Evolutionary conservation across 2,329 filamentous ascomycete genomes (phyloP), one percentile per base, ranked within the genome.

Genomic region (Endocalyx cinctus): DNA sequence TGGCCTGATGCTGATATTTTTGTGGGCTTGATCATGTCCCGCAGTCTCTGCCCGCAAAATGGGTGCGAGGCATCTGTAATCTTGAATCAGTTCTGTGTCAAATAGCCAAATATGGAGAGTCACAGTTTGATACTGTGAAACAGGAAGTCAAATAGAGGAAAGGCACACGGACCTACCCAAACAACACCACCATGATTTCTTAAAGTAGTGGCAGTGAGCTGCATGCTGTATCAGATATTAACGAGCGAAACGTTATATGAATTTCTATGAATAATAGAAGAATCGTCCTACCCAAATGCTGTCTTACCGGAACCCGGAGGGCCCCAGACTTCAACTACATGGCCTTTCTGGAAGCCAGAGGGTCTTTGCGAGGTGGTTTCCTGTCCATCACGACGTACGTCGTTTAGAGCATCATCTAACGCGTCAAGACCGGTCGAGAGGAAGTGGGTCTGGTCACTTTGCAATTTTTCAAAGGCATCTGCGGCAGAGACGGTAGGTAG

Each of bases 221-320:
- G 85, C 48, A 90, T 72, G 22, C 86, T 90, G 54, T 33, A 31
- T n/a, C 12, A n/a, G n/a, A n/a, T n/a, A n/a, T n/a, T n/a, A n/a
- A n/a, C n/a, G n/a, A n/a, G n/a, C n/a, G n/a, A n/a, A n/a, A n/a
- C n/a, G n/a, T n/a, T n/a, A n/a, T n/a, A n/a, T n/a, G n/a, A n/a
- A n/a, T n/a, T n/a, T n/a, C n/a, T n/a, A n/a, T n/a, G n/a, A n/a
- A n/a, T n/a, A n/a, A n/a, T n/a, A n/a, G n/a, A n/a, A n/a, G n/a
- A n/a, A n/a, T n/a, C n/a, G n/a, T 63, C 77, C 63, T 69, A 90
- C 84, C 82, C 84, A 47, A 96, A 66, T 10, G 82, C 72, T 4
- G 87, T 94, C 68, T 94, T 96, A 18, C 89, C 90, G 17, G 77
- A 77, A 2, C 88, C 89, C 7, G 87, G 83, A 10, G 89, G 87